Evolutionary conservation across 208 protist species (phyloP).

Genomic region (Trypanosoma scelopori): DNA sequence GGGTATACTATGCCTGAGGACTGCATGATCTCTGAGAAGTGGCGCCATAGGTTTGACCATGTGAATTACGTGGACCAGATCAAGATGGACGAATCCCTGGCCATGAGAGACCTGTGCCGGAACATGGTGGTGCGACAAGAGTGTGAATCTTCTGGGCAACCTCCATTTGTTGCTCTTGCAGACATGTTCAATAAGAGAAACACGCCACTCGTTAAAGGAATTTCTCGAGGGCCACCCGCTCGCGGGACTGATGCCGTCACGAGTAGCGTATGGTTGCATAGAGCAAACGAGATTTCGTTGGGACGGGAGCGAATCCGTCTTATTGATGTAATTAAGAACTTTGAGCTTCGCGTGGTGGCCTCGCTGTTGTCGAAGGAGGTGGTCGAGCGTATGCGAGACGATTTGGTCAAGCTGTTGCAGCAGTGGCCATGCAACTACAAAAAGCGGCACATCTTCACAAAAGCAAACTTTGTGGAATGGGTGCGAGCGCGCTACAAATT

Average conservation of each 20-base stretch:
- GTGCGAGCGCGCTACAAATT: slow-evolving; percentile 11
- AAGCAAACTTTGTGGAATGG: slow-evolving; percentile 22
- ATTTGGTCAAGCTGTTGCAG: slow-evolving; percentile 34
- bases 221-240: too few relatives aligned
- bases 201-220: neutral
- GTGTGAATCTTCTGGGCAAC: neutral
- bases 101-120: slow-evolving; percentile 50
- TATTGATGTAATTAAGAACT: slow-evolving; percentile 34
- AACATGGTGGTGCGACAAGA: slow-evolving; percentile 35
- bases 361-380: slow-evolving; percentile 50
- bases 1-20: neutral
- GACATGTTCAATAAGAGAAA: slow-evolving; percentile 24
- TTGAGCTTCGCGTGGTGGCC: slow-evolving; percentile 44
- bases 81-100: slow-evolving; percentile 50
- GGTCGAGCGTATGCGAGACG: slow-evolving; percentile 39
- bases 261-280: slow-evolving; percentile 48
- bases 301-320: slow-evolving; percentile 34
- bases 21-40: slow-evolving; percentile 9
- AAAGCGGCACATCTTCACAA: slow-evolving; percentile 28
- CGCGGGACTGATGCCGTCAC: slow-evolving; percentile 13
- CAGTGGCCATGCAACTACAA: slow-evolving; percentile 18
- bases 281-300: slow-evolving; percentile 55
- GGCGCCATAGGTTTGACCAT: slow-evolving; percentile 61
- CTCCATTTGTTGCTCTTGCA: slow-evolving; percentile 18
- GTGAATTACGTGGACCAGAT: slow-evolving; percentile 46